Evolutionary conservation across 768 basidiomycete species (phyloP).

Genomic region (Tylopilus sp.): DNA sequence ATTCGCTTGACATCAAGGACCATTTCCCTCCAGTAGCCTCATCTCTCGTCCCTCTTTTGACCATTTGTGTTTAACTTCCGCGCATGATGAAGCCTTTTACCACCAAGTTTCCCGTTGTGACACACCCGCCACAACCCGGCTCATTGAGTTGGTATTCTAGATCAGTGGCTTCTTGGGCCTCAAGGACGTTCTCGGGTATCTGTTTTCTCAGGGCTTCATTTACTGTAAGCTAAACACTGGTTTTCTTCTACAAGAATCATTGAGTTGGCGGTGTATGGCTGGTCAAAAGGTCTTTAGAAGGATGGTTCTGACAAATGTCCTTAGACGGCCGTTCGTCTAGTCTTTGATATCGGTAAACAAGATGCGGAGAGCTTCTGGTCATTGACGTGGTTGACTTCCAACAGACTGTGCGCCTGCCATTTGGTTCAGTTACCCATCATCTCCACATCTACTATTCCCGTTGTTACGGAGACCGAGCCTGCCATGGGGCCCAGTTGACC

Average conservation of each 20-base stretch:
- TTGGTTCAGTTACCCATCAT: conserved; percentile 46
- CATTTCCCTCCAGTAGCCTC: neutral
- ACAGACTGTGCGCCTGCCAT: conserved; percentile 39
- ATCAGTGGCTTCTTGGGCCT: conserved; percentile 40
- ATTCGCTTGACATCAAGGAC: no score
- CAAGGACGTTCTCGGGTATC: conserved; percentile 47
- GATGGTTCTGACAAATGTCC: conserved; percentile 41
- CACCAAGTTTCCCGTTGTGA: conserved; percentile 43
- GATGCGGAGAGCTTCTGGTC: neutral
- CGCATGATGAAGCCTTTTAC: conserved; percentile 40
- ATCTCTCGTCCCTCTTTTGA: neutral
- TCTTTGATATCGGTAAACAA: conserved; percentile 37
- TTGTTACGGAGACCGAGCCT: conserved; percentile 34
- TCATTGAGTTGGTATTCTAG: conserved; percentile 44
- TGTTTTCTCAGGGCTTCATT: conserved; percentile 45
- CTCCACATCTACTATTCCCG: conserved; percentile 28
- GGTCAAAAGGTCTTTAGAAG: conserved; percentile 35
- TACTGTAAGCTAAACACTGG: conserved; percentile 41
- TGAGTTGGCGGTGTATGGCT: conserved; percentile 34
- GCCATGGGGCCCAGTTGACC: conserved; percentile 45
- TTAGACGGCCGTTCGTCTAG: conserved; percentile 42
- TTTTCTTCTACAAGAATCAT: conserved; percentile 37
- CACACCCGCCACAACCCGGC: conserved; percentile 42
- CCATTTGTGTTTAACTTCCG: neutral
- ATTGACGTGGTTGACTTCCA: conserved; percentile 15